Base-by-base conservation (phyloP, 176 grass and related monocot genomes). In the Tillandsia leiboldiana region DNA sequence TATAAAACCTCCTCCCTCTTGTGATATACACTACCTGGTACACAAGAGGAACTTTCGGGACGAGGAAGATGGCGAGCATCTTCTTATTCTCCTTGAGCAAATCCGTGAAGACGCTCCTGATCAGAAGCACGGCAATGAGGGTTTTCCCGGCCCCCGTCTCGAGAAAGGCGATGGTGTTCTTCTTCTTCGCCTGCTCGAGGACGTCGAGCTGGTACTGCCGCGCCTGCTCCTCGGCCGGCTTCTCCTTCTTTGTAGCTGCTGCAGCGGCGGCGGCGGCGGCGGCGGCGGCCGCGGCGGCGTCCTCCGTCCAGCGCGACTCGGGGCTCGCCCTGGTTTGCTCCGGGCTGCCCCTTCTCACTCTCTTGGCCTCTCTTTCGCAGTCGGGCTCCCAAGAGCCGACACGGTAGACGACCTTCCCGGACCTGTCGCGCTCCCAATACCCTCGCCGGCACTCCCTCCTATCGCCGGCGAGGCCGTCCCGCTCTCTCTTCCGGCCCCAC, bases 21-120 rank as follows among this genome's bases (percentile, higher is more conserved):
- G 33, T 42, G 33, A 3, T 42, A 42, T 42, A 42, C 8, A 61
- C 11, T 73, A 99, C 94, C 94, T 99, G 89, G 70, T 99, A 99
- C 57, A 99, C 94, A 59, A 99, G 94, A 63, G 89, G 94, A 86
- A 99, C 94, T 67, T 99, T 99, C 52, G 94, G 89, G 61, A 99
- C 94, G 87, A 99, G 80, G 73, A 99, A 99, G 47, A 90, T 66
- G 3, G 89, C 87, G 12, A 93, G 82, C 78, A 99, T 90, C 72
- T 90, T 99, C 77, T 76, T 93, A 48, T 87, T 90, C 56, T 93
- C 79, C 67, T 87, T 93, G 74, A 83, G 80, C 86, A 93, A 83
- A 47, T 80, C 78, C 2, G 81, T 78, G 49, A 59, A 80, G 13
- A 99, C 64, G 27, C 89, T 93, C 62, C 86, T 90, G 70, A 99